phyloP scores from a whole-genome alignment of 2,329 filamentous ascomycete genomes.

The Hypoxylon sp. region DNA sequence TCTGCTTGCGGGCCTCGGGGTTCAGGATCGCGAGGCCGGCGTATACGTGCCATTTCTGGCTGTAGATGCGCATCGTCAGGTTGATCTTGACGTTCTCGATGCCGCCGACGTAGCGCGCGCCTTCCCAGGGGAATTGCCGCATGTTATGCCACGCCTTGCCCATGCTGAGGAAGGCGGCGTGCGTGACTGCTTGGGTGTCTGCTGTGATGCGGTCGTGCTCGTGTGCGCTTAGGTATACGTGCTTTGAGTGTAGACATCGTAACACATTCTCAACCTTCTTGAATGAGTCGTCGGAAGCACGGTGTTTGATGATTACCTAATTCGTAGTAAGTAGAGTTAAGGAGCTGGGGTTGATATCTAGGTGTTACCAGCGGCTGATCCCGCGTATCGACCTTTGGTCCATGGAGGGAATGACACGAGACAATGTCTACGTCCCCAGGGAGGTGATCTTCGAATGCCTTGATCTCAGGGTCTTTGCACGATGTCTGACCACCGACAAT shows the following conservation, averaged over 20 bases:
- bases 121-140: constrained; percentile 96
- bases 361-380: constrained; percentile 86
- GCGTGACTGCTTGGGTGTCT: constrained; percentile 97
- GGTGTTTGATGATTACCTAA: constrained; percentile 89
- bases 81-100: constrained; percentile 99
- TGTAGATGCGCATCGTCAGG: constrained; percentile 95
- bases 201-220: constrained; percentile 98
- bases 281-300: constrained; percentile 83
- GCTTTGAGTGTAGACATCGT: constrained; percentile 85
- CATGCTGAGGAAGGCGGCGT: constrained; percentile 97
- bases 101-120: constrained; percentile 93
- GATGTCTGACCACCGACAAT: constrained; percentile 98
- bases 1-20: constrained; percentile 91
- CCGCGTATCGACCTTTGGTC: constrained; percentile 87
- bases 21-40: constrained; percentile 97
- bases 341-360: background rate
- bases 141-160: constrained; percentile 98
- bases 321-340: constrained; percentile 7
- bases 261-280: constrained; percentile 85
- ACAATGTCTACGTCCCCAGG: constrained; percentile 92
- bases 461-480: constrained; percentile 97
- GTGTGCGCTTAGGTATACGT: constrained; percentile 87
- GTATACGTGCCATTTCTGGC: constrained; percentile 99
- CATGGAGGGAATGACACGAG: constrained; percentile 96
- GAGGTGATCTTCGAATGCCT: constrained; percentile 90